phyloP scores from a whole-genome alignment of 495 filamentous ascomycete genomes.

The Neurospora sp. region DNA sequence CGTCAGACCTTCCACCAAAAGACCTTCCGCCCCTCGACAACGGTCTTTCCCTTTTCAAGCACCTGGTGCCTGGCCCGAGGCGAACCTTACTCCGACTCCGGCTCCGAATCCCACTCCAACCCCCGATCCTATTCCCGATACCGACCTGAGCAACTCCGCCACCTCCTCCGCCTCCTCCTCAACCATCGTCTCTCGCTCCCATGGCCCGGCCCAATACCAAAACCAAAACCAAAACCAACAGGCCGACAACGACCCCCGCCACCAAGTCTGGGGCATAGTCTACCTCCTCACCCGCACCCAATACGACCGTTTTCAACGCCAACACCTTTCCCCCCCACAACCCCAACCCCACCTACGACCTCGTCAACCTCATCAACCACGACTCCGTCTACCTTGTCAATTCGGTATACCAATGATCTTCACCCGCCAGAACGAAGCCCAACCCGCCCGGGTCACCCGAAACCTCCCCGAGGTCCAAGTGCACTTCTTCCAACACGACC shows the following conservation, averaged over 20 bases:
- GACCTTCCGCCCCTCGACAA: neutral
- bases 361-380: neutral
- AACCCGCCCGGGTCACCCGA: neutral
- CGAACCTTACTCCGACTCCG: neutral
- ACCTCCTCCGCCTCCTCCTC: neutral
- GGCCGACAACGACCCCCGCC: neutral
- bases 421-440: neutral
- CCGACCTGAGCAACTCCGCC: neutral
- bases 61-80: neutral
- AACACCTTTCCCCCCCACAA: constrained; percentile 4
- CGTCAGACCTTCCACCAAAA: neutral
- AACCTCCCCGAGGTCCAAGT: neutral
- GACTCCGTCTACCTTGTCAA: neutral
- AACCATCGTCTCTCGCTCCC: neutral
- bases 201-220: neutral
- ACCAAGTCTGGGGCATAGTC: constrained; percentile 30
- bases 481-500: neutral
- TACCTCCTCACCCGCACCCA: constrained; percentile 21
- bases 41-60: neutral
- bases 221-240: neutral
- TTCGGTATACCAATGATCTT: neutral
- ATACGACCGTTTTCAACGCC: constrained; percentile 28
- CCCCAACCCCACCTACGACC: neutral
- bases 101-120: neutral
- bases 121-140: neutral